Evolutionary conservation across 2,329 filamentous ascomycete genomes (phyloP).

Genomic region (Sphaerulina populicola): DNA sequence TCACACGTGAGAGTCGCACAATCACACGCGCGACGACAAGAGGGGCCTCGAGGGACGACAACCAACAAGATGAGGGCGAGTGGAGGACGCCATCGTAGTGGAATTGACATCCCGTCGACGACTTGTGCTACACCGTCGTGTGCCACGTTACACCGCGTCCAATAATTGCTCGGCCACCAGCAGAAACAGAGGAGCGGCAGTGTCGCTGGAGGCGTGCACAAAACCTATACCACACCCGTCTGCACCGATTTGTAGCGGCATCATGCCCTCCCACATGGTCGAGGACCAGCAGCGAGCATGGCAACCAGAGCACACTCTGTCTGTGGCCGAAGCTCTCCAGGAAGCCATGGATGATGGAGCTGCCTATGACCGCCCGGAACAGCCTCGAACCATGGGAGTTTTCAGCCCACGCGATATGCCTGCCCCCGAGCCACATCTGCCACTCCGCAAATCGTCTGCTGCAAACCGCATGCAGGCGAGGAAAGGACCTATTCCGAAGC

Average conservation of each 20-base stretch:
- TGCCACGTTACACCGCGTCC: conserved; percentile 9
- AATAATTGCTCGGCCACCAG: conserved; percentile 5
- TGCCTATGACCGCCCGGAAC: neutral
- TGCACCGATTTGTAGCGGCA: neutral
- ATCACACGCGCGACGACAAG: neutral
- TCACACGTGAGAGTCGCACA: neutral
- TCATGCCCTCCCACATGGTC: conserved; percentile 11
- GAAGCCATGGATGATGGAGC: conserved; percentile 24
- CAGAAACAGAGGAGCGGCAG: neutral
- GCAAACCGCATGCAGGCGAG: conserved; percentile 29
- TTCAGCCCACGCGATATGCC: conserved; percentile 67
- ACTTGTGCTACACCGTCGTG: neutral
- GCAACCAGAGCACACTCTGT: conserved; percentile 17
- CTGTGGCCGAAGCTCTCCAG: conserved; percentile 23
- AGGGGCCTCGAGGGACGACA: neutral
- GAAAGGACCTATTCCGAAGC: conserved; percentile 25
- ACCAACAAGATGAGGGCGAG: conserved; percentile 9
- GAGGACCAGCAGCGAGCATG: conserved; percentile 15
- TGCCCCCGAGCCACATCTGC: conserved; percentile 36
- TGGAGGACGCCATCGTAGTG: conserved; percentile 6
- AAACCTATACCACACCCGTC: neutral
- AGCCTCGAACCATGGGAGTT: conserved; percentile 9
- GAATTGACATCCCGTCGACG: conserved; percentile 11
- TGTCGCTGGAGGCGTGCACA: neutral
- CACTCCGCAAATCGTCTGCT: conserved; percentile 36